A percentile compares a stretch with the other conserved stretches of the same genome.
These are phyloP conservation scores for Debaryomyces sp. DNA, from an alignment of 1,139 yeast species.

Conservation along the genomic window DNA sequence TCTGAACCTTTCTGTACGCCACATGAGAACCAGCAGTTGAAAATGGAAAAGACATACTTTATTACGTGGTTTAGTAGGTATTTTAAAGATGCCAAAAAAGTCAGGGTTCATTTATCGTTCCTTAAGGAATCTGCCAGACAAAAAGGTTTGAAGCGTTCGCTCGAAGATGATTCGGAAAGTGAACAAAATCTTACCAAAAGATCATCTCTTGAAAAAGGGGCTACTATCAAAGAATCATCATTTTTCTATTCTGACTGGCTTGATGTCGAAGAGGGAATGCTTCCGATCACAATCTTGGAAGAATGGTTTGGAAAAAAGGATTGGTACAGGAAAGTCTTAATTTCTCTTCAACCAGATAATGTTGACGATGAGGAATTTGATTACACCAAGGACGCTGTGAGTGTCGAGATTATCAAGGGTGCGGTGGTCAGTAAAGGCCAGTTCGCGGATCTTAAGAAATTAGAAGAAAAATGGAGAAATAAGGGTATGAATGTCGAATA, in stretches of 20 bases:
- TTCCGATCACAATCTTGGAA: constrained; percentile 58
- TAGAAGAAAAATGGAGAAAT: constrained; percentile 38
- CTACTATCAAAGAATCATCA: constrained; percentile 42
- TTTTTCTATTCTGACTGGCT: constrained; percentile 77
- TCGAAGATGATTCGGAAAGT: constrained; percentile 20
- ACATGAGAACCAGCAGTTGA: constrained; percentile 56
- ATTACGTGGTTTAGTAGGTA: constrained; percentile 79
- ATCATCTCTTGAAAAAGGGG: constrained; percentile 45
- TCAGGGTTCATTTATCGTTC: constrained; percentile 67
- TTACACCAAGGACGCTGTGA: constrained; percentile 51
- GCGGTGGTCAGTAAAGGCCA: constrained; percentile 63
- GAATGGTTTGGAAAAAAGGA: constrained; percentile 59
- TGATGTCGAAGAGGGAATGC: constrained; percentile 62
- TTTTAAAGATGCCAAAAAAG: constrained; percentile 55
- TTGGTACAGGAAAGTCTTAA: constrained; percentile 48
- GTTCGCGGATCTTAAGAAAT: constrained; percentile 51
- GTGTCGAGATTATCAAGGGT: constrained; percentile 58
- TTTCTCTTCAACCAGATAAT: constrained; percentile 73
- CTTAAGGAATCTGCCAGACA: constrained; percentile 57
- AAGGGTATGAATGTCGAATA: constrained; percentile 47
- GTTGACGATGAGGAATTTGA: constrained; percentile 68
- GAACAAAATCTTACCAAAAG: constrained; percentile 23
- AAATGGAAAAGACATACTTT: constrained; percentile 66
- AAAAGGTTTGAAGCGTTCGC: constrained; percentile 53
- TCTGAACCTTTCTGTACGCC: constrained; percentile 88